phyloP scores from a whole-genome alignment of 306 rosid species.

The Fagus crenata region DNA sequence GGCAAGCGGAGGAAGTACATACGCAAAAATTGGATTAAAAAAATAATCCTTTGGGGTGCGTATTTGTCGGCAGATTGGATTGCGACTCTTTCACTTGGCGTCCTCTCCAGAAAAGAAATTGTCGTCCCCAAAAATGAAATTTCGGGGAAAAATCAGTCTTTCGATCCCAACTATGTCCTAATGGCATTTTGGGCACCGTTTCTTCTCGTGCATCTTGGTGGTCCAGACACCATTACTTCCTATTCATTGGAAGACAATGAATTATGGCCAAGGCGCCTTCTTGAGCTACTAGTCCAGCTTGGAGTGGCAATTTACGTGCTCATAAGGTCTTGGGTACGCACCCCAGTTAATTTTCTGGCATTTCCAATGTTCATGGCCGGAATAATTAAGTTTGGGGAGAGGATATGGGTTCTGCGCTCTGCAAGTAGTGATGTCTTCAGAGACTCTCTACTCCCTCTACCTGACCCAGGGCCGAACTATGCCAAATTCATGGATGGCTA shows the following conservation, averaged over 20 bases:
- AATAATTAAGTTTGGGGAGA: conserved; percentile 17
- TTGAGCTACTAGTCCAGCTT: neutral
- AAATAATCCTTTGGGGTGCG: conserved; percentile 21
- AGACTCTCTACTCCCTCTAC: too few species aligned
- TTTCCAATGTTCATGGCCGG: conserved; percentile 13
- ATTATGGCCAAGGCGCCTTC: conserved; percentile 10
- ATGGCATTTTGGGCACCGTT: conserved; percentile 9
- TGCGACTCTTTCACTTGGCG: conserved; percentile 18
- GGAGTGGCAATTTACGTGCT: neutral
- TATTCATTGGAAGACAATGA: conserved; percentile 23
- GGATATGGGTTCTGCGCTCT: neutral
- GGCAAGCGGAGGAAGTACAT: conserved; percentile 36
- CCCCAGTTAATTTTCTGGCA: neutral
- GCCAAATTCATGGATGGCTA: too few species aligned
- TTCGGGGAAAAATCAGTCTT: too few species aligned
- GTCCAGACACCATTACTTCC: conserved; percentile 19
- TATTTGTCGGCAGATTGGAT: conserved; percentile 22
- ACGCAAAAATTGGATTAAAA: neutral
- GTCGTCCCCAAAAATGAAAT: too few species aligned
- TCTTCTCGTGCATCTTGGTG: conserved; percentile 14
- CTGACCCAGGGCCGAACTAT: too few species aligned
- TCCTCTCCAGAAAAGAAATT: too few species aligned
- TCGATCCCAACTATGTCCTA: neutral
- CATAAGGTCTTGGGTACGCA: neutral
- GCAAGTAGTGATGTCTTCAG: neutral